Base-by-base conservation (phyloP, 1,284 basidiomycete genomes). In the Cerioporus squamosus region DNA sequence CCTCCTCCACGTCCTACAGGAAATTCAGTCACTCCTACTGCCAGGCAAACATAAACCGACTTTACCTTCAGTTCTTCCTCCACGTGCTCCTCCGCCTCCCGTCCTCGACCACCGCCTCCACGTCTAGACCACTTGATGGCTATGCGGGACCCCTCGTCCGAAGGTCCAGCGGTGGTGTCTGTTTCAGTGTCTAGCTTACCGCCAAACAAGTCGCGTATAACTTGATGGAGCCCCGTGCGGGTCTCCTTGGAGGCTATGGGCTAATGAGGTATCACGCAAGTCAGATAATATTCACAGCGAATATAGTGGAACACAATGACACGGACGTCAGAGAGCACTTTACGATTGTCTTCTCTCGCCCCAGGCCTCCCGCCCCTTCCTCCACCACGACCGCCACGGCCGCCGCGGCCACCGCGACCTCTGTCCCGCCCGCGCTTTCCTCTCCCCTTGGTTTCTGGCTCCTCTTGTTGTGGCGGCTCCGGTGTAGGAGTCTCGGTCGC, bases 131-230 rank as follows among this genome's bases (percentile, higher is more conserved):
- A 95, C 66, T 84, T 89, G 59, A 95, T 86, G 20, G 81, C 78
- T 61, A 94, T 89, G 23, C 84, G 79, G 29, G 86, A 86, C 29
- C 88, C 89, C 46, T 86, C 86, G 38, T 86, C 87, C 8, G 75
- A 72, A n/a, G 74, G 68, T 44, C 80, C 70, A 23, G 75, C 67
- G 40, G 76, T 80, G 57, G 76, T 78, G 64, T 91, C 87, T 1
- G 90, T 90, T 72, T 94, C 91, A 20, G 88, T 94, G 45, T 95
- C 90, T 42, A 98, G 82, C 63, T 90, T 90, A 20, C 94, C 93
- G 1, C 75, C 79, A 70, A 98, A 97, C 4, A 94, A 74, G 59
- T 90, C 86, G 47, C 97, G 86, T 40, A 99, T 79, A 12, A 81
- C 76, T 72, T 92, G 83, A 72, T 99, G 97, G 55, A 97, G 82